Evolutionary conservation across 106 monocot species (phyloP).

Genomic region (Vanilla planifolia): DNA sequence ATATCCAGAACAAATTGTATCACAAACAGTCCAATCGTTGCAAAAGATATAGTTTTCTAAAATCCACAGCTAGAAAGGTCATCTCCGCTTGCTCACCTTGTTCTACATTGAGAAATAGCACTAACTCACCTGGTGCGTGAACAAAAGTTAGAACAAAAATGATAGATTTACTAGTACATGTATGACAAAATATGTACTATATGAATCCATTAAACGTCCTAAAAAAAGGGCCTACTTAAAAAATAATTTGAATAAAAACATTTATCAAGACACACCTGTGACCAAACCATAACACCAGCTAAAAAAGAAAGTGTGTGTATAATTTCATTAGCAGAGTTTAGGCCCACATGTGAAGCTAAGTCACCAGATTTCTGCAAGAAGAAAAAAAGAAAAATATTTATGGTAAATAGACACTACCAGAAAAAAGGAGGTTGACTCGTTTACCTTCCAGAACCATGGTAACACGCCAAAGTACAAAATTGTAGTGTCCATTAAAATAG

Average conservation of each 20-base stretch:
- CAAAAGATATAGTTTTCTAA: too few species aligned
- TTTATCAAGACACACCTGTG: slow-evolving; percentile 61
- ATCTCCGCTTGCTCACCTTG: too few species aligned
- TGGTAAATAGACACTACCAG: background rate
- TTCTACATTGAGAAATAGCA: too few species aligned
- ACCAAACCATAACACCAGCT: slow-evolving; percentile 82
- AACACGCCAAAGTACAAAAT: slow-evolving; percentile 73
- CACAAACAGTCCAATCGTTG: too few species aligned
- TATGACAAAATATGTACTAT: background rate
- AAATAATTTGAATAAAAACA: too few species aligned
- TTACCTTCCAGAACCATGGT: slow-evolving; percentile 97
- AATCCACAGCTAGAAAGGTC: too few species aligned
- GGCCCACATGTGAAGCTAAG: slow-evolving; percentile 37
- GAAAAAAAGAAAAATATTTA: slow-evolving; percentile 5
- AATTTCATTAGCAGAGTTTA: slow-evolving; percentile 81
- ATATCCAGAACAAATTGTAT: too few species aligned
- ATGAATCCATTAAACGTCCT: background rate
- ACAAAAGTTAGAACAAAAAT: background rate
- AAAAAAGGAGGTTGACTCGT: background rate
- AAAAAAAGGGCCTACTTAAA: too few species aligned
- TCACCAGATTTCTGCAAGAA: slow-evolving; percentile 49
- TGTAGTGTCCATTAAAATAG: slow-evolving; percentile 66
- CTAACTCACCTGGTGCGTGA: background rate
- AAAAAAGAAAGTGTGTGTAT: slow-evolving; percentile 85
- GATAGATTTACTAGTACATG: background rate